Evolutionary conservation across 768 basidiomycete species (phyloP), one percentile per base, ranked within the genome.

Genomic region (Suillus subluteus): DNA sequence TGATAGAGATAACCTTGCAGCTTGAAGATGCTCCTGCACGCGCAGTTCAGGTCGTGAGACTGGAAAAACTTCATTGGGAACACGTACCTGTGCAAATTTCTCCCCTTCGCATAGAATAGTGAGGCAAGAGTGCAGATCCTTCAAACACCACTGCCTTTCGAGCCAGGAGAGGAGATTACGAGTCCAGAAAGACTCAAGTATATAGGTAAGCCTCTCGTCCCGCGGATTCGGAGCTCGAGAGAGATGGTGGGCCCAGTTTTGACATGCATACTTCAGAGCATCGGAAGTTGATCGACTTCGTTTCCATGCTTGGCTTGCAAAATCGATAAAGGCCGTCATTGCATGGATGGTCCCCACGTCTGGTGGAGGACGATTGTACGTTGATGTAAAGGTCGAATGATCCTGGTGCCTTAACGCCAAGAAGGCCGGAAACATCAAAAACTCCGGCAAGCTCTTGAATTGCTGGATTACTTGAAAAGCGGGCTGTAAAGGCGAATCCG

Each of bases 61-160:
- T 46, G 4, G 9, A 46, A 21, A 44, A 46, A 4, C 2, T 18
- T 43, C 21, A 46, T 9, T 46, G 18, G 18, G 44, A 21, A 21
- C 21, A 46, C 21, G 12, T 5, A 46, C 46, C 21, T 46, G 46
- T 48, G n/a, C n/a, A 48, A 48, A 3, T 48, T n/a, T 48, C n/a
- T n/a, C n/a, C 11, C n/a, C 46, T 23, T 48, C n/a, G 2, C 8
- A 12, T 48, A n/a, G 12, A 48, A 48, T 48, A n/a, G 11, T n/a
- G n/a, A 48, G 11, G n/a, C 46, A 48, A 48, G 46, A 48, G 18
- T 11, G 46, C 46, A 48, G 46, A n/a, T 48, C 46, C n/a, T 48
- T 48, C 46, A 48, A 48, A 48, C 46, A 48, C 46, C 46, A 48
- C 46, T 48, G 46, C 46, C 46, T 48, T n/a, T 48, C 46, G 2